phyloP scores from a whole-genome alignment of 306 rosid genomes.

The Hippophae rhamnoides region DNA sequence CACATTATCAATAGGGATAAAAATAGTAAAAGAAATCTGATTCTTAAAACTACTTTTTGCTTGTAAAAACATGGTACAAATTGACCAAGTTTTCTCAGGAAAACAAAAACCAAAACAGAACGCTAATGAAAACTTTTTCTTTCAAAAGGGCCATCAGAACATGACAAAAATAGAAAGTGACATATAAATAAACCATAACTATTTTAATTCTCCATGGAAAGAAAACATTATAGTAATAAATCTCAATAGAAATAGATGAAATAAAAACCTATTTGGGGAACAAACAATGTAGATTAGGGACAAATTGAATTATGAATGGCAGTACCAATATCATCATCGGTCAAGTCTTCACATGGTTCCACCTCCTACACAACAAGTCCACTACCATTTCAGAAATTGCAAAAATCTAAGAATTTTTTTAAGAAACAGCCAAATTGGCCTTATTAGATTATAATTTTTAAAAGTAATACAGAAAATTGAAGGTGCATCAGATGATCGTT shows the following conservation, averaged over 20 bases:
- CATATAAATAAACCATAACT: not conserved
- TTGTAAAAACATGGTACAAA: too few species aligned
- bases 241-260: constrained; percentile 10
- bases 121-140: too few species aligned
- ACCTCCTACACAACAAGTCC: constrained; percentile 57
- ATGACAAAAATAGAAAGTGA: too few species aligned
- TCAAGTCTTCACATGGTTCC: constrained; percentile 97
- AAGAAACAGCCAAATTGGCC: not conserved
- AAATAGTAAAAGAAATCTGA: too few species aligned
- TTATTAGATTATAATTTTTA: too few species aligned
- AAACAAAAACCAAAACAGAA: too few species aligned
- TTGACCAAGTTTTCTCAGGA: too few species aligned
- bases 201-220: not conserved
- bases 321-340: constrained; percentile 95
- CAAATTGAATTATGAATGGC: constrained; percentile 98
- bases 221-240: not conserved
- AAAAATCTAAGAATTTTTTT: not conserved
- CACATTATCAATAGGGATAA: too few species aligned
- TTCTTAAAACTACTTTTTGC: too few species aligned
- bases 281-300: constrained; percentile 85
- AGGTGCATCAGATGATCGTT: not conserved
- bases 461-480: not conserved
- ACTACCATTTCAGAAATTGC: too few species aligned
- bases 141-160: too few species aligned
- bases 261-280: constrained; percentile 16